Evolutionary conservation across 257 asterid genomes (phyloP), one percentile per base, ranked within the genome.

Genomic region (Gentiana straminea): DNA sequence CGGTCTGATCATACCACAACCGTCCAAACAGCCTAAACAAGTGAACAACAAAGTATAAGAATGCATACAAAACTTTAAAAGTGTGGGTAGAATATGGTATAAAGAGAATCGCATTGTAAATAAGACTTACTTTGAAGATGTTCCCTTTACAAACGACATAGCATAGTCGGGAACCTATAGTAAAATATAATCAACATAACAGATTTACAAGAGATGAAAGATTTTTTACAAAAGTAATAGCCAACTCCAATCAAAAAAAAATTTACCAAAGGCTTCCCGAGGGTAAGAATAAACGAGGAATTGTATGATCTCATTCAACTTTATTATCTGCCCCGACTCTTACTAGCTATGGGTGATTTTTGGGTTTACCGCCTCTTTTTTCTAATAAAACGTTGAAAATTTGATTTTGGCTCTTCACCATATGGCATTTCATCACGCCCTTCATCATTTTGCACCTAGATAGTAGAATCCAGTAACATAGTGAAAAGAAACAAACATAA

Each of bases 111-210:
- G 15, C 13, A 49, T 24, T n/a, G 32, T n/a, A 2, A 44, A 3
- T 41, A 7, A 5, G 57, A 5, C 4, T 57, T 81, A 91, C 75
- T 87, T 88, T 61, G 82, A 33, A 3, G 98, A 87, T 37, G 63
- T 58, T 33, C 98, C 98, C 0, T 52, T 15, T 1, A 75, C 81
- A 45, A 79, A 87, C 3, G 63, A 51, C 86, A 91, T 78, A 0
- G 94, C 90, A 49, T 91, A 91, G n/a, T 84, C 88, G 5, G 98
- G 98, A n/a, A 88, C 94, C 95, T 85, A 70, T 8, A 51, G 12
- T 58, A 13, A 43, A 36, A 24, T 41, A 38, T 36, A 51, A 13
- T 53, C 4, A 57, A 9, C 48, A 57, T 45, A 47, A 12, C 4
- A 9, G 49, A 58, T 41, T 13, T 11, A 13, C 33, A 46, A 4